These are phyloP conservation scores for Ascochyta koolunga DNA, from an alignment of 2,329 filamentous ascomycete species.

Conservation along the genomic window DNA sequence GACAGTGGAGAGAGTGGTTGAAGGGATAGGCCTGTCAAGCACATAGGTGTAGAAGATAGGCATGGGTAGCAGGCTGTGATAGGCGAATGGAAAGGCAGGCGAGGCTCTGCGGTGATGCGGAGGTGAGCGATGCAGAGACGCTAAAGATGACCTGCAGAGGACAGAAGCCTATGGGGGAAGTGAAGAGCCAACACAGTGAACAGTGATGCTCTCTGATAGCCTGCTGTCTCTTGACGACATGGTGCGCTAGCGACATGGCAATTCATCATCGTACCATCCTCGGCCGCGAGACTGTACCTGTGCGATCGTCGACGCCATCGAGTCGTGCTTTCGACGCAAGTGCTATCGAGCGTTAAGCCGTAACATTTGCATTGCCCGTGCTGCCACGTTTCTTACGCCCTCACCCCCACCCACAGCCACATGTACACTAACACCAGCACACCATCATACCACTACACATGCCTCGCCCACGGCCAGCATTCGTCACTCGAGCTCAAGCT, in stretches of 20 bases:
- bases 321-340: constrained; percentile 3
- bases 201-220: constrained; percentile 1
- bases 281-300: not conserved
- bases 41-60: constrained; percentile 4
- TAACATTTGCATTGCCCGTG: no score
- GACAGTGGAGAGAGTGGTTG: constrained; percentile 1
- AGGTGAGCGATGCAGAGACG: constrained; percentile 10
- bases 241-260: constrained; percentile 10
- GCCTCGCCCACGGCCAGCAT: not conserved
- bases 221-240: not conserved
- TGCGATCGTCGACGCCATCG: not conserved
- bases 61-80: not conserved
- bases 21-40: constrained; percentile 8
- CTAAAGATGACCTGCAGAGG: constrained; percentile 14
- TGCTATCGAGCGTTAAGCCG: constrained; percentile 11
- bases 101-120: constrained; percentile 7
- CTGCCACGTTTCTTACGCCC: constrained; percentile 8
- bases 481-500: no score
- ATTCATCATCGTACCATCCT: constrained; percentile 11
- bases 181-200: not conserved
- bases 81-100: not conserved
- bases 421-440: no score
- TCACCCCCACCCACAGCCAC: no score
- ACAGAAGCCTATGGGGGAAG: constrained; percentile 11
- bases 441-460: not conserved